Conservation (phyloP, 176 grass and related monocot genomes). For the Eragrostis nindensis region DNA sequence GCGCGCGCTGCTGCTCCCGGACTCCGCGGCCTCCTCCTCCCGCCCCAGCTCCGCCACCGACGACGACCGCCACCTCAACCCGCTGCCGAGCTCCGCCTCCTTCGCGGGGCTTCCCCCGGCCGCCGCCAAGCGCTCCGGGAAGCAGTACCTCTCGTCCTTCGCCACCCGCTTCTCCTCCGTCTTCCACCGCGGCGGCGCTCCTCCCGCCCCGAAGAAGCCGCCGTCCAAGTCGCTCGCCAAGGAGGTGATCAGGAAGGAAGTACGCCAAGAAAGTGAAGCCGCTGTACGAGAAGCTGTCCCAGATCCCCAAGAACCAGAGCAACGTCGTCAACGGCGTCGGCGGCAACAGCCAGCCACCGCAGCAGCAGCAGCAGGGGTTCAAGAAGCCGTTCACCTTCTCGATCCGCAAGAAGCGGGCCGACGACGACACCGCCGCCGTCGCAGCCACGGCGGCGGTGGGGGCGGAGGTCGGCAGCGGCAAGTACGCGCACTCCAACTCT, state of each 20-base stretch:
- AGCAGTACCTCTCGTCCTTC: conserved; percentile 84
- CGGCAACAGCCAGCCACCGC: conserved; percentile 31
- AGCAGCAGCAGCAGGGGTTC: conserved; percentile 47
- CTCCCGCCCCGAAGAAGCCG: conserved; percentile 39
- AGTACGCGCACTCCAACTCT: conserved; percentile 73
- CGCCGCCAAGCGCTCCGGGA: conserved; percentile 58
- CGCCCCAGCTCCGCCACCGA: conserved; percentile 93
- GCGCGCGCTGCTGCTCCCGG: conserved; percentile 54
- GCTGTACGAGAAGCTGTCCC: conserved; percentile 89
- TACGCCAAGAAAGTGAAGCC: conserved; percentile 98
- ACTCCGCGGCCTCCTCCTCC: conserved; percentile 74
- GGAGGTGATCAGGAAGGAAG: conserved; percentile 96
- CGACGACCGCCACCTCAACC: conserved; percentile 57
- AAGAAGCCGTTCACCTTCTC: conserved; percentile 98
- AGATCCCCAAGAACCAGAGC: conserved; percentile 69
- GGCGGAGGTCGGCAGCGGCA: neutral
- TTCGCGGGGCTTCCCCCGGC: no score
- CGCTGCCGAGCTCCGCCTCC: neutral
- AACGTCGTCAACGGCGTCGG: neutral
- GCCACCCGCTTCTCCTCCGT: conserved; percentile 96
- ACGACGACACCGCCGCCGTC: conserved; percentile 27
- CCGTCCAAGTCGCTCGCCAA: conserved; percentile 77
- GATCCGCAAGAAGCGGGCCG: conserved; percentile 62
- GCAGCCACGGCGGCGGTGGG: neutral
- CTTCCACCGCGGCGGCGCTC: conserved; percentile 79